Conservation (phyloP, 2,329 filamentous ascomycete genomes). For the Sporothrix luriei region DNA sequence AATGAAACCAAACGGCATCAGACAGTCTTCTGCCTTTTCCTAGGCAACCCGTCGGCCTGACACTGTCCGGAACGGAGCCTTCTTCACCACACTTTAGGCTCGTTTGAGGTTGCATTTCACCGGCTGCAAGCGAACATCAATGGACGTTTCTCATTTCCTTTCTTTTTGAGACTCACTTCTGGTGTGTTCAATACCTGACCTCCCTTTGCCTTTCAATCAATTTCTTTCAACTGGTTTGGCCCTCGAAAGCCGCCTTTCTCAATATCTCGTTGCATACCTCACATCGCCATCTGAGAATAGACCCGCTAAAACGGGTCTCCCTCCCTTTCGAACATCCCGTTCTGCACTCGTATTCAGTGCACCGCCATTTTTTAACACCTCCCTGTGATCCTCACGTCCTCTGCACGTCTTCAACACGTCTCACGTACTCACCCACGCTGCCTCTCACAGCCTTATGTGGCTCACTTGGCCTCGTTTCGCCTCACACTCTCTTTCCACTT, state of each 20-base stretch:
- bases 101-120: slow-evolving; percentile 29
- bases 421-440: neutral
- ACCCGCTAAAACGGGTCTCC: slow-evolving; percentile 15
- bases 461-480: neutral
- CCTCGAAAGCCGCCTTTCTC: neutral
- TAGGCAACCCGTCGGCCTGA: slow-evolving; percentile 21
- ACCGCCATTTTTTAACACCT: neutral
- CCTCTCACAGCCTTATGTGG: neutral
- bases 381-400: slow-evolving; percentile 28
- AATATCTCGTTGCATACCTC: slow-evolving; percentile 10
- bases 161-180: neutral
- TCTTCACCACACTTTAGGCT: slow-evolving; percentile 10
- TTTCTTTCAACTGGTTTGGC: slow-evolving; percentile 13
- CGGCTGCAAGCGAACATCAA: slow-evolving; percentile 11
- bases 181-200: neutral
- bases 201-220: slow-evolving; percentile 24
- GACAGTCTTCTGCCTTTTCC: neutral
- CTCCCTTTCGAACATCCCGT: neutral
- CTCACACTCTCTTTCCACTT: slow-evolving; percentile 13
- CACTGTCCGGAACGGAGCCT: neutral
- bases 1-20: neutral
- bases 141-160: slow-evolving; percentile 4
- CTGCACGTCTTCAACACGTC: slow-evolving; percentile 3
- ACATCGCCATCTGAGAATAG: neutral
- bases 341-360: neutral